Evolutionary conservation across 225 moss, liverwort and hornwort species (phyloP).

Genomic region (Straminergon stramineum): DNA sequence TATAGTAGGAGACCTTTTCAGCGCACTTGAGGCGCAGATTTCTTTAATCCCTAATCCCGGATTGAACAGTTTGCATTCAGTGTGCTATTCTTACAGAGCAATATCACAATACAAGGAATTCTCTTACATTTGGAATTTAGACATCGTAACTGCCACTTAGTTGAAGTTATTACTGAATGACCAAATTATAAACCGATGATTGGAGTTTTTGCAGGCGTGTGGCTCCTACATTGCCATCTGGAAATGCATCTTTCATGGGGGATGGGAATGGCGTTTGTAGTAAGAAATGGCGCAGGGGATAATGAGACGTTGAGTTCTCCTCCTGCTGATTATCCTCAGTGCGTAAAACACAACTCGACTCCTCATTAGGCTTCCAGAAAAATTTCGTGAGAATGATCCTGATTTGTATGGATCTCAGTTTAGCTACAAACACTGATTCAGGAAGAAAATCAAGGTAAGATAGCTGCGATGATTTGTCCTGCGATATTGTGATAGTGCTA

Average conservation of each 20-base stretch:
- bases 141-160: not conserved
- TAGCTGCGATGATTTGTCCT: not conserved
- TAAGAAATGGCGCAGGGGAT: conserved; percentile 19
- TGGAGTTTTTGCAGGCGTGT: conserved; percentile 21
- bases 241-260: conserved; percentile 53
- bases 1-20: not conserved
- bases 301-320: conserved; percentile 22
- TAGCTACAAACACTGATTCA: not conserved
- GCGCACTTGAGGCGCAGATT: not conserved
- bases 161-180: not conserved
- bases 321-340: conserved; percentile 28
- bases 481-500: not conserved
- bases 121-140: not conserved
- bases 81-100: not conserved
- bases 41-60: not conserved
- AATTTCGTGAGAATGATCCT: not conserved
- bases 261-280: conserved; percentile 47
- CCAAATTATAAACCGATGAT: not conserved
- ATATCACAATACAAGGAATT: not conserved
- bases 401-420: not conserved
- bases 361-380: not conserved
- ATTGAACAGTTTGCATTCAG: not conserved
- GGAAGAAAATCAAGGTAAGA: not conserved
- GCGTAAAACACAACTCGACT: conserved; percentile 13
- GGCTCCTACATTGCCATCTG: conserved; percentile 49